phyloP scores from a whole-genome alignment of 1,139 yeast species.

The Saccharomycopsis hybrid region DNA sequence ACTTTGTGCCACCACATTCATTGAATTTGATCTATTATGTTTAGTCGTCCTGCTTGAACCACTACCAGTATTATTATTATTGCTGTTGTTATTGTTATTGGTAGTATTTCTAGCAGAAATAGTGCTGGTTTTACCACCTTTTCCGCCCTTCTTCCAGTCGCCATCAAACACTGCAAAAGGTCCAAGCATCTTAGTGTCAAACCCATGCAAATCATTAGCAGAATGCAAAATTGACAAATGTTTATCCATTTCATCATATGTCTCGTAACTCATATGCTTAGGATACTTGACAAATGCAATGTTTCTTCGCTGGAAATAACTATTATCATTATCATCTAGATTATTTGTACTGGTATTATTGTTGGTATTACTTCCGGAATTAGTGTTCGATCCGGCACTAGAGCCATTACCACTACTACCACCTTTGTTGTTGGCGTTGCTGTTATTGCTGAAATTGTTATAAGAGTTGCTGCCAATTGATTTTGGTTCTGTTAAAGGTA shows the following conservation, averaged over 20 bases:
- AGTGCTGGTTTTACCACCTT: no score
- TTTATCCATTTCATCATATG: slow-evolving; percentile 77
- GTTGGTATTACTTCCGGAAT: slow-evolving; percentile 27
- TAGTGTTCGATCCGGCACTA: slow-evolving; percentile 29
- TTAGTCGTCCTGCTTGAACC: no score
- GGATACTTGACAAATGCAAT: slow-evolving; percentile 73
- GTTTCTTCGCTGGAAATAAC: slow-evolving; percentile 59
- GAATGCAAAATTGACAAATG: slow-evolving; percentile 59
- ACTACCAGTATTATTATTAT: no score
- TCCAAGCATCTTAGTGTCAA: slow-evolving; percentile 56
- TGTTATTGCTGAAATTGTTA: no score
- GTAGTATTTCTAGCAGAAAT: not conserved
- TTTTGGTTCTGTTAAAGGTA: no score
- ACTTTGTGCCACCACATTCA: no score
- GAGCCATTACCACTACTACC: slow-evolving; percentile 26
- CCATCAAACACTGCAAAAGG: slow-evolving; percentile 73
- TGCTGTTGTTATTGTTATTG: not conserved
- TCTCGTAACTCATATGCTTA: slow-evolving; percentile 51
- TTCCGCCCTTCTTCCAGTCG: not conserved
- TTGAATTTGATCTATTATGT: no score
- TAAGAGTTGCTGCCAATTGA: no score
- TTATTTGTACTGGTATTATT: slow-evolving; percentile 8
- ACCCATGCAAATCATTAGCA: slow-evolving; percentile 38
- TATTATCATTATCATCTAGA: slow-evolving; percentile 24
- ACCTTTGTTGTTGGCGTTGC: no score